Evolutionary conservation across 345 rosid genomes (phyloP), one percentile per base, ranked within the genome.

Genomic region (Pugionium cornutum): DNA sequence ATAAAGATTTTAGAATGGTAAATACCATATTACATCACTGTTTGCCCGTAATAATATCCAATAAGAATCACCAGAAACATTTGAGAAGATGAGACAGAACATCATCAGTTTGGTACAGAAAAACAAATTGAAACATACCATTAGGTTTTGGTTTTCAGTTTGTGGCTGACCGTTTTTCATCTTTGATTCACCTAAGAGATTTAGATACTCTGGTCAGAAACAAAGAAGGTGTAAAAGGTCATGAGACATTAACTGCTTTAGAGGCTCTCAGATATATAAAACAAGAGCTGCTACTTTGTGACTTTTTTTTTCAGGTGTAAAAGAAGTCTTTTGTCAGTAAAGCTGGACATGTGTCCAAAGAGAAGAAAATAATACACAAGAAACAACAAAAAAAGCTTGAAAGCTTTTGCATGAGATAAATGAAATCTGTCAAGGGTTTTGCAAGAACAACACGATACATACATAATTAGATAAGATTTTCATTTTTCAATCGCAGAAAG

Each of bases 111-210:
- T 10, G 49, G 7, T 37, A 41, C n/a, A n/a, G n/a, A n/a, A n/a
- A n/a, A n/a, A n/a, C n/a, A n/a, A n/a, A n/a, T n/a, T n/a, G n/a
- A n/a, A n/a, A 58, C 37, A 47, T 73, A 73, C 77, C 77, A 40
- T 54, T 32, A 60, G 68, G 40, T 46, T 61, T 49, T 73, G 64
- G 58, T 61, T 67, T 67, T 59, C 72, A 6, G 56, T 39, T 26
- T 48, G 50, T 5, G 44, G 1, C 29, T 58, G 50, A 67, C 37
- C 73, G 64, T 53, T 73, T 25, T 61, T 68, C 77, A 73, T 73
- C 73, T 60, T 67, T 53, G 42, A 28, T 8, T 58, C 5, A 73
- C 72, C 72, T 66, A 54, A 65, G 6, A 10, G 7, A 55, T 18
- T 36, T 10, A 46, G 18, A 49, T n/a, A 48, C 50, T 28, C 51